Conservation (phyloP, 2,329 filamentous ascomycete species). For the Calycina herbarum region DNA sequence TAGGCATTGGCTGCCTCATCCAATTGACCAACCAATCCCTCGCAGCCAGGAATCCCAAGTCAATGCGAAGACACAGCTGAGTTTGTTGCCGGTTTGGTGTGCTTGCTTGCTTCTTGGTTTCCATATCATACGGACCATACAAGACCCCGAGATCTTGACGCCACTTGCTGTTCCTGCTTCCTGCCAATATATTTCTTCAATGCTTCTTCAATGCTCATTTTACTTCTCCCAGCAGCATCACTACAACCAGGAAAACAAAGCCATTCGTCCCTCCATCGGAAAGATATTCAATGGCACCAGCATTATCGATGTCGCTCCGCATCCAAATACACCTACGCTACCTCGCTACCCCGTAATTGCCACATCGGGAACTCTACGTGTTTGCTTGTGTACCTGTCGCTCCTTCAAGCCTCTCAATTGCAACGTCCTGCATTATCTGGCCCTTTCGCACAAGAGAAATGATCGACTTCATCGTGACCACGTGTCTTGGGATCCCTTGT, state of each 20-base stretch:
- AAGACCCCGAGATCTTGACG: neutral
- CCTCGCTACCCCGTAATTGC: neutral
- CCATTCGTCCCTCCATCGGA: neutral
- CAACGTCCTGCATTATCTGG: neutral
- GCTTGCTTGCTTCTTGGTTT: slow-evolving; percentile 6
- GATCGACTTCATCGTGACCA: slow-evolving; percentile 12
- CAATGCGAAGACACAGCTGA: slow-evolving; percentile 5
- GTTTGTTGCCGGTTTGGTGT: neutral
- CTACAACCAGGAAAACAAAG: neutral
- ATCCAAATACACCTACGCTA: neutral
- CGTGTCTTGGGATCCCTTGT: slow-evolving; percentile 10
- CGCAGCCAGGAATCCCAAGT: slow-evolving; percentile 10
- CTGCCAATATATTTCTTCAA: neutral
- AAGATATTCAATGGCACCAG: neutral
- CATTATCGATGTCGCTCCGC: neutral
- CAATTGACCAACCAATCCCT: slow-evolving; percentile 14
- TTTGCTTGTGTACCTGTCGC: slow-evolving; percentile 9
- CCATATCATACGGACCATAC: neutral
- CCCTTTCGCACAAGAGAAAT: neutral
- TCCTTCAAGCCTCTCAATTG: neutral
- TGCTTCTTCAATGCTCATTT: neutral
- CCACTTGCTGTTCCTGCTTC: neutral
- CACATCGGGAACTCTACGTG: neutral
- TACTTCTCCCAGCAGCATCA: neutral
- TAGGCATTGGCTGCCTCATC: slow-evolving; percentile 10